Percentiles rank a stretch among this genome's conserved stretches.
phyloP scores from a whole-genome alignment of 345 rosid genomes.

The Firmiana major region DNA sequence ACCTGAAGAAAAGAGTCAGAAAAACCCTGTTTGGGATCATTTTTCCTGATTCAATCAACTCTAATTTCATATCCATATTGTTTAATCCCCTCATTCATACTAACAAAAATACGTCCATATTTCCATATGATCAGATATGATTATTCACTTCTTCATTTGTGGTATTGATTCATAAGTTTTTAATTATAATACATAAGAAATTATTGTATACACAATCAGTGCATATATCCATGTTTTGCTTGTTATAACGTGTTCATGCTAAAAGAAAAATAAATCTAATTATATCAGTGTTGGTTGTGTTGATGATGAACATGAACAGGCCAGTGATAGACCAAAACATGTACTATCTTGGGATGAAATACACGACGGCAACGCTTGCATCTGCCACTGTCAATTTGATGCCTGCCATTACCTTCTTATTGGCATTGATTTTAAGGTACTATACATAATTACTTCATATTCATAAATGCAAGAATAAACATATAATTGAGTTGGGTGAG shows the following conservation, averaged over 20 bases:
- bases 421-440: conserved; percentile 85
- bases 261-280: neutral
- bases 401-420: conserved; percentile 74
- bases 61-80: neutral
- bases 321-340: conserved; percentile 94
- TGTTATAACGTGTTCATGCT: neutral
- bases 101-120: too few species aligned
- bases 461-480: neutral
- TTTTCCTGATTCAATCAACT: neutral
- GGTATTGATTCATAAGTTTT: too few species aligned
- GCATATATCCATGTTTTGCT: neutral
- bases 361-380: conserved; percentile 87
- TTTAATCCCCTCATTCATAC: neutral
- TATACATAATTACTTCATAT: neutral
- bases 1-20: neutral
- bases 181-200: too few species aligned
- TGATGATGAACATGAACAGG: conserved; percentile 41
- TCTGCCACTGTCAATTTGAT: conserved; percentile 65
- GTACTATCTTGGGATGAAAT: conserved; percentile 82
- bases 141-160: too few species aligned
- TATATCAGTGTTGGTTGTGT: neutral
- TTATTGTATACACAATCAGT: too few species aligned
- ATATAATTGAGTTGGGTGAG: neutral
- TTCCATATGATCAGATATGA: too few species aligned
- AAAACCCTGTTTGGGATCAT: neutral